phyloP scores from a whole-genome alignment of 148 eudicot species.

The Arctostaphylos glauca region DNA sequence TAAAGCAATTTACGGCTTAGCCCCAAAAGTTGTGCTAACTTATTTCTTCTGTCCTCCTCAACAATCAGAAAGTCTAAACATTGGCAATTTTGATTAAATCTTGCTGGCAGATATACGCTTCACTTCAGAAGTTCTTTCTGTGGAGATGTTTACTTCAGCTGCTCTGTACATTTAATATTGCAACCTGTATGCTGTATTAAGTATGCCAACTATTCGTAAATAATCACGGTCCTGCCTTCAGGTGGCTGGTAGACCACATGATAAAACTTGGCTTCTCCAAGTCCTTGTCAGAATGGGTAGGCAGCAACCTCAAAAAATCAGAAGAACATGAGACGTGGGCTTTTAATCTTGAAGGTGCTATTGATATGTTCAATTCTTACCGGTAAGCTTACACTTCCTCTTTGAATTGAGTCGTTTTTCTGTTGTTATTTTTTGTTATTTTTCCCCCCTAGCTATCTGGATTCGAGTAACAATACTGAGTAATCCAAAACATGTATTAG shows the following conservation, averaged over 20 bases:
- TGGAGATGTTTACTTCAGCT: not conserved
- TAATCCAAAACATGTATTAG: slow-evolving; percentile 24
- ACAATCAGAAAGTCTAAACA: not conserved
- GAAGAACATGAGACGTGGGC: slow-evolving; percentile 74
- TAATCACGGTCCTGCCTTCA: slow-evolving; percentile 23
- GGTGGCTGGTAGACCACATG: slow-evolving; percentile 98
- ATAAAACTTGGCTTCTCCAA: slow-evolving; percentile 78
- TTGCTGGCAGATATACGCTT: not conserved
- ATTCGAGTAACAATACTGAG: not conserved
- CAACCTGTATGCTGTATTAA: not conserved
- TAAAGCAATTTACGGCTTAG: not conserved
- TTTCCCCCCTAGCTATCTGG: not conserved
- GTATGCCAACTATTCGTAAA: not conserved
- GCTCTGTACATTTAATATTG: not conserved
- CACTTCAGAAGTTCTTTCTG: not conserved
- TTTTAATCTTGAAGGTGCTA: slow-evolving; percentile 87
- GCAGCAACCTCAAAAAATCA: slow-evolving; percentile 77
- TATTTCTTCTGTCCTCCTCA: not conserved
- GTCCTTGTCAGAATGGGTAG: slow-evolving; percentile 91
- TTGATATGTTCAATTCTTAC: slow-evolving; percentile 92
- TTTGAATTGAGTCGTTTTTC: not conserved
- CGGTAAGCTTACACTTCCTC: slow-evolving; percentile 35
- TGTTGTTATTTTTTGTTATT: not conserved
- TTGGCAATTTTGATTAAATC: not conserved
- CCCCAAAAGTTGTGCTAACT: not conserved